phyloP scores from a whole-genome alignment of 345 rosid species.

The Capsella bursapastoris region DNA sequence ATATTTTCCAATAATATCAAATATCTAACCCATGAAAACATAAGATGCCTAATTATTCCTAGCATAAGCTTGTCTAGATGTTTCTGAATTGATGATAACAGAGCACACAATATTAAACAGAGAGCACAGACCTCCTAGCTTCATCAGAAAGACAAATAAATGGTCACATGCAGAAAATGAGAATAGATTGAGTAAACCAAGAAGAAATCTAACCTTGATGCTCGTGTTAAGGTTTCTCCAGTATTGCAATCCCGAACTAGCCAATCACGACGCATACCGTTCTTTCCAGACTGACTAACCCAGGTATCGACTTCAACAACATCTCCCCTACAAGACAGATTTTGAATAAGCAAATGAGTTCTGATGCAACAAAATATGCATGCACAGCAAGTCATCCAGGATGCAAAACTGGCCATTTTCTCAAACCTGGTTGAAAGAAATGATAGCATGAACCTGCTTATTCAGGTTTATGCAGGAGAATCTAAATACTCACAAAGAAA shows the following conservation, averaged over 20 bases:
- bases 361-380: conserved; percentile 11
- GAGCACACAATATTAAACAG: conserved; percentile 15
- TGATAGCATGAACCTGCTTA: conserved; percentile 14
- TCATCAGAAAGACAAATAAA: neutral
- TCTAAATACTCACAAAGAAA: conserved; percentile 8
- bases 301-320: conserved; percentile 88
- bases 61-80: neutral
- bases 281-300: conserved; percentile 88
- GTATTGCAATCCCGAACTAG: conserved; percentile 70
- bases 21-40: conserved; percentile 4
- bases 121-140: conserved; percentile 9
- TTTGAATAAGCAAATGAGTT: conserved; percentile 20
- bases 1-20: conserved; percentile 8
- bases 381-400: neutral
- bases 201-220: conserved; percentile 70
- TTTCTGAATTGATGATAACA: neutral
- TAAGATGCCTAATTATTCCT: neutral
- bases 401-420: neutral
- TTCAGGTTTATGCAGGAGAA: conserved; percentile 5
- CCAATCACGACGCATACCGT: conserved; percentile 99
- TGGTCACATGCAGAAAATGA: neutral
- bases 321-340: conserved; percentile 78
- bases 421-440: neutral
- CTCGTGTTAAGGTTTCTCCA: conserved; percentile 83
- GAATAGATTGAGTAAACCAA: neutral